A percentile compares a stretch with the other conserved stretches of the same genome.
Evolutionary conservation across 2,329 filamentous ascomycete genomes (phyloP).

Genomic region (Pseudocercospora macadamiae): DNA sequence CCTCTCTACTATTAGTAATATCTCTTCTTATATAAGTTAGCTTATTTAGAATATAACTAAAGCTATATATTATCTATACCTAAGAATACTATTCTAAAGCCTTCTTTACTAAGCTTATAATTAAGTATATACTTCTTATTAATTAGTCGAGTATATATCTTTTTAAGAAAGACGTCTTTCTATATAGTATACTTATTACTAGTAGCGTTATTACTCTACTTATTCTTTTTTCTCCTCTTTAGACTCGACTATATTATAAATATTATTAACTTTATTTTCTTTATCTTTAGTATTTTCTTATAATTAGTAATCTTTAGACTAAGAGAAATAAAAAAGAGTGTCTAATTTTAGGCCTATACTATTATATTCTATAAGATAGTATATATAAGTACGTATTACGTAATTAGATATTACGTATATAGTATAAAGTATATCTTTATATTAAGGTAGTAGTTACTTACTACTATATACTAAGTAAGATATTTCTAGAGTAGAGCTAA

Average conservation of each 20-base stretch:
- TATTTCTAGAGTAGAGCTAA: background rate
- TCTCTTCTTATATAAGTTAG: slow-evolving; percentile 10
- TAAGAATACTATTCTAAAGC: slow-evolving; percentile 10
- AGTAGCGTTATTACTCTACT: background rate
- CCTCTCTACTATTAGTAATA: slow-evolving; percentile 6
- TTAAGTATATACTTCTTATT: slow-evolving; percentile 2
- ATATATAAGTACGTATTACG: background rate
- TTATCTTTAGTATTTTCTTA: background rate
- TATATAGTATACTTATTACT: background rate
- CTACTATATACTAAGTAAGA: background rate
- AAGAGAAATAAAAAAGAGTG: background rate
- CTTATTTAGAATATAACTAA: background rate
- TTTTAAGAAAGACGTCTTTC: slow-evolving; percentile 3
- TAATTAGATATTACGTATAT: no score
- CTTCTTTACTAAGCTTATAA: slow-evolving; percentile 8
- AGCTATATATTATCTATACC: slow-evolving; percentile 4
- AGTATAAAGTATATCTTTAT: background rate
- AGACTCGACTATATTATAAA: background rate
- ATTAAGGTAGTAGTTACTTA: background rate
- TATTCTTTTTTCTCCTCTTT: background rate
- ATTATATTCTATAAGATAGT: background rate
- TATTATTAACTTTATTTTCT: background rate
- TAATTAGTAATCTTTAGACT: background rate
- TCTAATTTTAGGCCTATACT: background rate
- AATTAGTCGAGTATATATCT: background rate